Conservation (phyloP, 192 early-diverging fungal species). For the Gamsiella multidivaricata region DNA sequence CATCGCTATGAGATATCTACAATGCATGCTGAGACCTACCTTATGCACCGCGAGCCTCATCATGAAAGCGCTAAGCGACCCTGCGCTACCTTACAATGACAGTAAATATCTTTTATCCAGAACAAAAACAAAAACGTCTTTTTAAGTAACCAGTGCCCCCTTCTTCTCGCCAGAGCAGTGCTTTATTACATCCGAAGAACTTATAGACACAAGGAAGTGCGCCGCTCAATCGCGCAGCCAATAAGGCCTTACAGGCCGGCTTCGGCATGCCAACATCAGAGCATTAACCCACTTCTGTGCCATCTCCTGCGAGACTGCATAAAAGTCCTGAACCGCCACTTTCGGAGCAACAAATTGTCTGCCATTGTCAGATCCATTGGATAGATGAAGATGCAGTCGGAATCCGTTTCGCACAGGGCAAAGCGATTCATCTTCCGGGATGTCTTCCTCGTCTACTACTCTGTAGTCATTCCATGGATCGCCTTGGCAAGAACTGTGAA, state of each 20-base stretch:
- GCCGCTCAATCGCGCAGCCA: slow-evolving; percentile 29
- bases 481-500: background rate
- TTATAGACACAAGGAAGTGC: too few species aligned
- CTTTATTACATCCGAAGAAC: too few species aligned
- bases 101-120: too few species aligned
- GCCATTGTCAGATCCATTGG: background rate
- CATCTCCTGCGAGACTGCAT: slow-evolving; percentile 12
- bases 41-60: too few species aligned
- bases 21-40: too few species aligned
- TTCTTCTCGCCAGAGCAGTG: too few species aligned
- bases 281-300: slow-evolving; percentile 24
- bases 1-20: too few species aligned
- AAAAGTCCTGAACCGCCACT: slow-evolving; percentile 21
- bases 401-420: slow-evolving; percentile 26
- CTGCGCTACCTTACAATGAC: too few species aligned
- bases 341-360: background rate
- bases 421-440: background rate
- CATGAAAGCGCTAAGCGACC: too few species aligned
- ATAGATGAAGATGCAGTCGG: background rate
- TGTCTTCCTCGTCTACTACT: background rate
- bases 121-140: too few species aligned
- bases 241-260: slow-evolving; percentile 16
- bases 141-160: too few species aligned
- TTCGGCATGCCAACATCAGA: slow-evolving; percentile 10
- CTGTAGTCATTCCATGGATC: background rate